Conservation (phyloP, 75 land plant genomes). For the Isoetes taiwanensis region DNA sequence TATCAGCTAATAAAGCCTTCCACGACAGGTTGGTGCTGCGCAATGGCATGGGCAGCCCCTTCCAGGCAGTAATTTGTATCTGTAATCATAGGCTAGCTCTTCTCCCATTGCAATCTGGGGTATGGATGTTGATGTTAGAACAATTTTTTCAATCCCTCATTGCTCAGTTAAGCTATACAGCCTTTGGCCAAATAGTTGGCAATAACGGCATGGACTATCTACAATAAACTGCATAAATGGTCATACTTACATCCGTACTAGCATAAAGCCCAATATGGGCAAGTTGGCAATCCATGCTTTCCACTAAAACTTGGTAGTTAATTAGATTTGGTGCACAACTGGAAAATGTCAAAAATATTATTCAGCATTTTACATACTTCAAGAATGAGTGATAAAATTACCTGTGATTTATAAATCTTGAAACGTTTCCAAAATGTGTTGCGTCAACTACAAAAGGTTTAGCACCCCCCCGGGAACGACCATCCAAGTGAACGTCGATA, state of each 20-base stretch:
- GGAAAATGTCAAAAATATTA: conserved; percentile 7
- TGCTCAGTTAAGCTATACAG: no score
- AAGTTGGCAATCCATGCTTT: conserved; percentile 92
- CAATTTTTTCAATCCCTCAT: no score
- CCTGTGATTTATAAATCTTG: conserved; percentile 98
- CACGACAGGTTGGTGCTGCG: conserved; percentile 64
- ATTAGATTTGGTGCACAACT: conserved; percentile 89
- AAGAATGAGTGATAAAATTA: conserved; percentile 13
- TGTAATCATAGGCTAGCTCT: conserved; percentile 72
- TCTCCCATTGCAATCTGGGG: conserved; percentile 80
- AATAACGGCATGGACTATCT: no score
- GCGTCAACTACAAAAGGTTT: conserved; percentile 83
- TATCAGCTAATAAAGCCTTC: conserved; percentile 62
- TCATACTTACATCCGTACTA: conserved; percentile 78
- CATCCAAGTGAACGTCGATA: conserved; percentile 58
- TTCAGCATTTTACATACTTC: background rate
- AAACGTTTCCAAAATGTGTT: conserved; percentile 75
- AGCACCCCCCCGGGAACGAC: conserved; percentile 34
- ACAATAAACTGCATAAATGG: no score
- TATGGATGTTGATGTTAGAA: no score
- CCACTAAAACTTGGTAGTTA: conserved; percentile 80
- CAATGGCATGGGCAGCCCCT: conserved; percentile 68
- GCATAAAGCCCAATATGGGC: conserved; percentile 93
- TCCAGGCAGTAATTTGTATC: conserved; percentile 46
- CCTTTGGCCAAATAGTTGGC: no score